Percentiles rank a stretch among this genome's conserved stretches.
These are phyloP conservation scores for Xylariales sp. DNA, from an alignment of 2,329 filamentous ascomycete species.

Conservation along the genomic window DNA sequence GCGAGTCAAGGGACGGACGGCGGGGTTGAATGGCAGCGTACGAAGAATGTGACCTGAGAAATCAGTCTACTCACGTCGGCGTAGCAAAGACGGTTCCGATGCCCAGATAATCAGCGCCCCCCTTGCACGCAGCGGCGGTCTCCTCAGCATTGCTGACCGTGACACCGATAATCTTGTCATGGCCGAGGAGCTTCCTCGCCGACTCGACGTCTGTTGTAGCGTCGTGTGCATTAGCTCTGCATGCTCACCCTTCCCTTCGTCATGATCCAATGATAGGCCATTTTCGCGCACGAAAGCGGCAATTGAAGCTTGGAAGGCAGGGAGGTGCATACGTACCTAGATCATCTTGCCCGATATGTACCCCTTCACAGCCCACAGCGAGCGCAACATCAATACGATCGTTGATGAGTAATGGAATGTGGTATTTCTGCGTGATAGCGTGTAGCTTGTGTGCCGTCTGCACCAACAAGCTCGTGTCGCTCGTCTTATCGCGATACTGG, in stretches of 20 bases:
- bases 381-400: constrained; percentile 91
- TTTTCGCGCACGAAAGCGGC: constrained; percentile 9
- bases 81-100: constrained; percentile 92
- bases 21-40: background rate
- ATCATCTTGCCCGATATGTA: constrained; percentile 96
- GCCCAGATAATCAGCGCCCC: constrained; percentile 90
- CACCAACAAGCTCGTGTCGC: constrained; percentile 78
- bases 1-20: background rate
- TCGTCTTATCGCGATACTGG: constrained; percentile 90
- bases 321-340: constrained; percentile 67
- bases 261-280: constrained; percentile 18
- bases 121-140: constrained; percentile 75
- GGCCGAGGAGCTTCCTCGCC: constrained; percentile 79
- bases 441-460: constrained; percentile 78
- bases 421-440: constrained; percentile 71
- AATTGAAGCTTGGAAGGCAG: constrained; percentile 3
- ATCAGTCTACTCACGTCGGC: constrained; percentile 67
- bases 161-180: constrained; percentile 85
- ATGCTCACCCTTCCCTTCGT: background rate
- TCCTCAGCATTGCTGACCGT: constrained; percentile 82
- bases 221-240: constrained; percentile 10
- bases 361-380: constrained; percentile 87
- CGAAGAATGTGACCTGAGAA: background rate
- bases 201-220: constrained; percentile 63
- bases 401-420: constrained; percentile 89